Evolutionary conservation across 805 yeast genomes (phyloP), one percentile per base, ranked within the genome.

Genomic region (Blastobotrys robertii): DNA sequence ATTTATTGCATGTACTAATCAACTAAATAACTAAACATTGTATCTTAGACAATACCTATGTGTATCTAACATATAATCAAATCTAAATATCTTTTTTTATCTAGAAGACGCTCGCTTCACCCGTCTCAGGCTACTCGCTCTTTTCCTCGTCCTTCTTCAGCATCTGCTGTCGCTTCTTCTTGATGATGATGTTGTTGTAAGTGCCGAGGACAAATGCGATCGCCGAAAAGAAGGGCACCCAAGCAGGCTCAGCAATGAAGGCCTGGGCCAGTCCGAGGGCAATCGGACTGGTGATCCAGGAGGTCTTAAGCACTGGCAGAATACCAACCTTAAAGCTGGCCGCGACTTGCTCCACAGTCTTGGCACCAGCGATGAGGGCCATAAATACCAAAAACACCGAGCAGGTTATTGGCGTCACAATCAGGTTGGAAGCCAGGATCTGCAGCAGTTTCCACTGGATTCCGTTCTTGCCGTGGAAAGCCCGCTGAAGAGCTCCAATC

Each of bases 211-310:
- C 37, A 52, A 65, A 65, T 28, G 64, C 61, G 37, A 64, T 54
- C 43, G 65, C 45, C 29, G 63, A 53, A 52, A 65, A 65, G 53
- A 59, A 57, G 5, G 69, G 69, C 19, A 64, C 65, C 69, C 69
- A 65, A 13, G 65, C 61, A 15, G 53, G 46, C 48, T 59, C 60
- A 29, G 68, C 68, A 31, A 65, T 49, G 42, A 58, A 60, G 29
- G 53, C 54, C 51, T 65, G 69, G 14, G 68, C 67, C 36, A 64
- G 37, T 3, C 63, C 65, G 42, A 65, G 44, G 4, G 58, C 50
- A 22, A 59, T 35, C 9, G 69, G 69, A n/a, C 65, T 56, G 11
- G 62, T 50, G 37, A 59, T 46, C 69, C 68, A 65, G 30, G 58
- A 51, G 33, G 63, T 52, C 43, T 51, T 52, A 50, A 64, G 43